Conservation (phyloP, 148 eudicot species). For the Silene latifolia region DNA sequence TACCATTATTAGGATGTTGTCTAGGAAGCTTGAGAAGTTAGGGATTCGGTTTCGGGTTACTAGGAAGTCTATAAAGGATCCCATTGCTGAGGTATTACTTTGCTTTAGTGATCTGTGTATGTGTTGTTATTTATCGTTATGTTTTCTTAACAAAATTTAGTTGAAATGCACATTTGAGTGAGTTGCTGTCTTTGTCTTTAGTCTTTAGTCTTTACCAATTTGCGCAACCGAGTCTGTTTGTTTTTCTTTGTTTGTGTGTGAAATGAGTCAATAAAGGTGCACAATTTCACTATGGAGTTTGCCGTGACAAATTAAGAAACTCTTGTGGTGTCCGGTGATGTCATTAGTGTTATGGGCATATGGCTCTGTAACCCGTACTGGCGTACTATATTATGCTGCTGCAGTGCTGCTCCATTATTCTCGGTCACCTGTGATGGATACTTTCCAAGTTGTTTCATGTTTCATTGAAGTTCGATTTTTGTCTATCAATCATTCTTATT, state of each 20-base stretch:
- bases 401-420: neutral
- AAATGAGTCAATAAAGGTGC: neutral
- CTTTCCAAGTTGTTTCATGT: neutral
- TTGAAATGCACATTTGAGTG: neutral
- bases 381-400: too few relatives aligned
- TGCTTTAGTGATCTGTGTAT: neutral
- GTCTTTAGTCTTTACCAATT: too few relatives aligned
- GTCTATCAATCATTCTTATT: neutral
- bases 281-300: neutral
- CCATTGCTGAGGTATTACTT: constrained; percentile 74
- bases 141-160: neutral
- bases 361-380: neutral
- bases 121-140: neutral
- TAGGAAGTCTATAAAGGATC: constrained; percentile 69
- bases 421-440: neutral
- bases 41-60: constrained; percentile 86
- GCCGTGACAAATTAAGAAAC: neutral
- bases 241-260: neutral
- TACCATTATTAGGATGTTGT: constrained; percentile 51
- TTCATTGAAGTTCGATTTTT: neutral
- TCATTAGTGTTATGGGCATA: neutral
- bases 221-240: neutral
- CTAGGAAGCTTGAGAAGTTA: constrained; percentile 89
- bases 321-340: neutral
- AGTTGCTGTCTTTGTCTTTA: neutral